Percentiles rank a stretch among this genome's conserved stretches.
phyloP scores from a whole-genome alignment of 768 basidiomycete genomes.

The Russula virescens region DNA sequence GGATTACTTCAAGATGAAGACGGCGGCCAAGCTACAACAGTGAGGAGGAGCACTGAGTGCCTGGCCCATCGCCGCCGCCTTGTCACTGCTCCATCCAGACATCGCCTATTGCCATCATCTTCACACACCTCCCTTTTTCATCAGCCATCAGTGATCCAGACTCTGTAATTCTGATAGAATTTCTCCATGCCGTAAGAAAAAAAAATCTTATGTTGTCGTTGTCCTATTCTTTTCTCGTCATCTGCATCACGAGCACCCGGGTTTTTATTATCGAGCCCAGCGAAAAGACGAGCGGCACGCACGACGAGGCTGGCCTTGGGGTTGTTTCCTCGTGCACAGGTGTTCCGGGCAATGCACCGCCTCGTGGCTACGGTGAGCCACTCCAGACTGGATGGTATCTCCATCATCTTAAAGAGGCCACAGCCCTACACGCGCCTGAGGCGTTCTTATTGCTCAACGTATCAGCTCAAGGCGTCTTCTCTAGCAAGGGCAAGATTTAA shows the following conservation, averaged over 20 bases:
- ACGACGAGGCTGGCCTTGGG: too few species aligned
- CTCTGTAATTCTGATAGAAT: background rate
- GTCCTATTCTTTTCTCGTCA: too few species aligned
- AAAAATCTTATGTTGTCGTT: background rate
- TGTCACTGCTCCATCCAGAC: too few species aligned
- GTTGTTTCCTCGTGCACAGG: too few species aligned
- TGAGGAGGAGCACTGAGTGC: too few species aligned
- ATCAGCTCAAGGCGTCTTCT: background rate
- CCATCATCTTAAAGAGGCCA: background rate
- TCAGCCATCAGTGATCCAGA: too few species aligned
- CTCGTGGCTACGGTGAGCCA: constrained; percentile 9
- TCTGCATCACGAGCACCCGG: too few species aligned
- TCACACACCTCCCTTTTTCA: too few species aligned
- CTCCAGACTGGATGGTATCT: background rate
- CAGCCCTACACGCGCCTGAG: constrained; percentile 7
- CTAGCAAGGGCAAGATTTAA: constrained; percentile 5
- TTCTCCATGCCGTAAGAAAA: background rate
- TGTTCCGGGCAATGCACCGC: constrained; percentile 3
- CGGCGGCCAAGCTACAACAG: background rate
- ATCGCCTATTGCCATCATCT: too few species aligned
- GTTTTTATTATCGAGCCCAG: too few species aligned
- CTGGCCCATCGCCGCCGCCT: too few species aligned
- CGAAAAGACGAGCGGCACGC: too few species aligned
- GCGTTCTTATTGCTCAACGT: background rate
- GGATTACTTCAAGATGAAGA: constrained; percentile 79